phyloP scores from a whole-genome alignment of 2,329 filamentous ascomycete genomes.

The Plenodomus lindquistii region DNA sequence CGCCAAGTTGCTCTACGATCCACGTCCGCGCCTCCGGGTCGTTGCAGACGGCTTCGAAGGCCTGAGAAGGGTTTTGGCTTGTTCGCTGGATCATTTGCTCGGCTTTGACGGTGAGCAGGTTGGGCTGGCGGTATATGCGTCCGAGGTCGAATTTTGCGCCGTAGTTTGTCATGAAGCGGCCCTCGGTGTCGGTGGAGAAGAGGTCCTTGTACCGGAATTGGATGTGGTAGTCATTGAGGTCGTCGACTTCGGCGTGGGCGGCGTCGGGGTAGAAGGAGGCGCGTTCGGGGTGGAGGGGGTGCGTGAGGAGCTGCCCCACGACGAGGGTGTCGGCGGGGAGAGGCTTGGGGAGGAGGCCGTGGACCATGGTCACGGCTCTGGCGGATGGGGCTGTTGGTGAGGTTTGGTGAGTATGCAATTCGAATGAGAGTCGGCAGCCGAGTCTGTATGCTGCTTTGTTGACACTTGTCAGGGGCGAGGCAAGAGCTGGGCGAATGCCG shows the following conservation, averaged over 20 bases:
- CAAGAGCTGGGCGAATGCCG: constrained; percentile 5
- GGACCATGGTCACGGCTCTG: constrained; percentile 29
- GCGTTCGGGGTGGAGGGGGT: constrained; percentile 43
- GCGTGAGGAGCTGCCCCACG: constrained; percentile 43
- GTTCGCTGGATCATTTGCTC: constrained; percentile 46
- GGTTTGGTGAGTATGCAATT: constrained; percentile 8
- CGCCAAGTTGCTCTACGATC: constrained; percentile 34
- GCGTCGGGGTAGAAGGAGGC: constrained; percentile 41
- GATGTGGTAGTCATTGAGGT: constrained; percentile 46
- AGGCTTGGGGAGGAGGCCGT: constrained; percentile 43
- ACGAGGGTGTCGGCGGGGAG: constrained; percentile 38
- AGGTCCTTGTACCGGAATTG: constrained; percentile 45
- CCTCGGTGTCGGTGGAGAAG: constrained; percentile 43
- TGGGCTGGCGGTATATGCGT: constrained; percentile 42
- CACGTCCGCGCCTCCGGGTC: constrained; percentile 40
- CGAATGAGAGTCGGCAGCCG: constrained; percentile 8
- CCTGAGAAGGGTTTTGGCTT: constrained; percentile 28
- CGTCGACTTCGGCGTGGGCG: constrained; percentile 40
- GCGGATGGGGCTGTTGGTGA: background rate
- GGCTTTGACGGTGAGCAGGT: constrained; percentile 40
- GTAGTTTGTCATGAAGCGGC: constrained; percentile 45
- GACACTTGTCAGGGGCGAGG: constrained; percentile 3
- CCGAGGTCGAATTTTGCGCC: constrained; percentile 45
- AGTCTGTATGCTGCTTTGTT: background rate
- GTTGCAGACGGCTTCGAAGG: constrained; percentile 39